Base-by-base conservation (phyloP, 345 rosid species). In the Eucalyptus lansdowneana region DNA sequence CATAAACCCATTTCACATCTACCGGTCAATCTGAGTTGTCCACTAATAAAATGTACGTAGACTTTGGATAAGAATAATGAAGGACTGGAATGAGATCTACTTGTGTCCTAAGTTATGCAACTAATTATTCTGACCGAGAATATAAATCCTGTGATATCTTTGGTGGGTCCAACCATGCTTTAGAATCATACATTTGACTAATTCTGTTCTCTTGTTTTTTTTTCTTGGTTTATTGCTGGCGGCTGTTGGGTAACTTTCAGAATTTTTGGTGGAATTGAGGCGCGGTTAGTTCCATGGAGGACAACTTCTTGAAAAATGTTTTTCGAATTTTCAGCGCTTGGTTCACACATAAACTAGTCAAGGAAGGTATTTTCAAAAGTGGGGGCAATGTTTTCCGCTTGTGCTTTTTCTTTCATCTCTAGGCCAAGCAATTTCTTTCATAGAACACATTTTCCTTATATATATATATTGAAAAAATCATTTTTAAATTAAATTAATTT, bases 251-350 rank as follows among this genome's bases (percentile, higher is more conserved):
- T 76, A 6, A 44, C 83, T 76, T 40, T 76, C 47, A 76, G 15
- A 22, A 40, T 15, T 76, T 37, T 40, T 11, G 47, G 47, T 40
- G 47, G 83, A 21, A 76, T 44, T 5, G 42, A 11, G 29, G 6
- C 62, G 1, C 6, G 0, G 62, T 56, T 24, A 13, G 1, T 56
- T 56, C 13, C 25, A 56, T 1, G 27, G 62, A 24, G 13, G 29
- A 56, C 14, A 24, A 4, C 25, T 53, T 53, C 25, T 53, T 8
- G 11, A 9, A 53, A 53, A 19, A 19, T 53, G 4, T 8, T 19
- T 53, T 53, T 53, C 0, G 58, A 1, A 53, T 24, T 56, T 56
- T 24, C 29, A 24, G 0, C 1, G 1, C 13, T 56, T 24, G 62
- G 3, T 56, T 56, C 60, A 54, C 0, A 3, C 9, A 54, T 21